Evolutionary conservation across 2,329 filamentous ascomycete genomes (phyloP), one percentile per base, ranked within the genome.

Genomic region (Botrytis hyacinthi): DNA sequence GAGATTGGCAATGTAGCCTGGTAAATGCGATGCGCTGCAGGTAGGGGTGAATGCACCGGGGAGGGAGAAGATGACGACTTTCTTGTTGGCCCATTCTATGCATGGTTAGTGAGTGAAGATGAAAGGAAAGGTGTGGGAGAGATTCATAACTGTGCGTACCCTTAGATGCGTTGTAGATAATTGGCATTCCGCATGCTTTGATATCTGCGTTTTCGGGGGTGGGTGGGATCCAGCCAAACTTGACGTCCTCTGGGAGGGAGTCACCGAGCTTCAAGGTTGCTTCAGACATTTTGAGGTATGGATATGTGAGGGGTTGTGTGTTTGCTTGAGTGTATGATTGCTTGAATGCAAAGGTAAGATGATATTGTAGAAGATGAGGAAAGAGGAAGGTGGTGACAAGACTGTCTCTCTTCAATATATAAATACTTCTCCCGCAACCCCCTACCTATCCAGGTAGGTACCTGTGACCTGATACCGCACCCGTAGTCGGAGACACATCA

Each of bases 171-270:
- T 96, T 86, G 85, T 92, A 97, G 81, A 88, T 87, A 80, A 91
- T 87, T 75, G 94, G 93, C 74, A 92, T 87, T 78, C 94, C 94
- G 83, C 95, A 97, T 76, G 88, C 86, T 71, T 89, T 93, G 79
- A 97, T 88, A 77, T 88, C 87, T 76, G 88, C 85, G 69, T 85
- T 88, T 79, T 95, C 93, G 73, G 88, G 85, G 22, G 90, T 88
- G 83, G 93, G 93, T 75, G 93, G 91, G 78, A 96, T 89, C 87
- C 95, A 96, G 80, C 90, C 92, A 87, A 98, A 98, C 83, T 87
- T 86, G 75, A 97, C 91, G 79, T 88, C 92, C 78, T 90, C 85
- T 78, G 95, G 95, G 87, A 98, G 95, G 82, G 86, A 86, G 83
- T 97, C 93, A 81, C 95, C 95, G 82, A 88, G 88, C 83, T 95